phyloP scores from a whole-genome alignment of 768 basidiomycete species.

The Gloeophyllum trabeum region DNA sequence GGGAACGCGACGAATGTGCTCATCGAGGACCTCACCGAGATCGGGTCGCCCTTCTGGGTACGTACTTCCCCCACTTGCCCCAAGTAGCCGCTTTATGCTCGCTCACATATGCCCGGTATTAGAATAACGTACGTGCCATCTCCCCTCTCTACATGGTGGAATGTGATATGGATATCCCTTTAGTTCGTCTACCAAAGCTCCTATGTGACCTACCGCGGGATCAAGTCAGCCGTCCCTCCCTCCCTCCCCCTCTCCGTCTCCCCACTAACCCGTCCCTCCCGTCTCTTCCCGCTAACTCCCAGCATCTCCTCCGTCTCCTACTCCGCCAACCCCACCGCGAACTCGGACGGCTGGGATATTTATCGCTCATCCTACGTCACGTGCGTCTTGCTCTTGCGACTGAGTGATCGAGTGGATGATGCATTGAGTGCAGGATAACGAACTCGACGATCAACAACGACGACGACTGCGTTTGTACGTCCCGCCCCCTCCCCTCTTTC shows the following conservation, averaged over 20 bases:
- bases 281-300: conserved; percentile 1
- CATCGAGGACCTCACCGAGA: conserved; percentile 25
- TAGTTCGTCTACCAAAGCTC: conserved; percentile 31
- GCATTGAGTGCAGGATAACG: conserved; percentile 11
- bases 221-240: conserved; percentile 16
- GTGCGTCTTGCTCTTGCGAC: conserved; percentile 3
- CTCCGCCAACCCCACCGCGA: conserved; percentile 20
- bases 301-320: conserved; percentile 23
- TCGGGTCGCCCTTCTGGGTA: conserved; percentile 31
- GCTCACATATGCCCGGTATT: conserved; percentile 1
- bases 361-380: conserved; percentile 25
- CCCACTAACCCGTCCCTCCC: not conserved
- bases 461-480: conserved; percentile 27
- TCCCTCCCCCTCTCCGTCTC: not conserved
- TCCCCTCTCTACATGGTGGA: not conserved
- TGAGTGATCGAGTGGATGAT: conserved; percentile 3
- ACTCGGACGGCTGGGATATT: conserved; percentile 40
- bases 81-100: not conserved
- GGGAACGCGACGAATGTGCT: conserved; percentile 29
- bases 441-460: conserved; percentile 28
- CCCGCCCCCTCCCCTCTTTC: not conserved
- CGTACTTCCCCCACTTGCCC: conserved; percentile 7
- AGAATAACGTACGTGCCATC: conserved; percentile 11
- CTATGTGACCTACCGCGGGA: conserved; percentile 27
- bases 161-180: conserved; percentile 8